Percentiles rank a stretch among this genome's conserved stretches.
These are phyloP conservation scores for Hepatocystis sp. DNA, from an alignment of 169 alveolate species.

Conservation along the genomic window DNA sequence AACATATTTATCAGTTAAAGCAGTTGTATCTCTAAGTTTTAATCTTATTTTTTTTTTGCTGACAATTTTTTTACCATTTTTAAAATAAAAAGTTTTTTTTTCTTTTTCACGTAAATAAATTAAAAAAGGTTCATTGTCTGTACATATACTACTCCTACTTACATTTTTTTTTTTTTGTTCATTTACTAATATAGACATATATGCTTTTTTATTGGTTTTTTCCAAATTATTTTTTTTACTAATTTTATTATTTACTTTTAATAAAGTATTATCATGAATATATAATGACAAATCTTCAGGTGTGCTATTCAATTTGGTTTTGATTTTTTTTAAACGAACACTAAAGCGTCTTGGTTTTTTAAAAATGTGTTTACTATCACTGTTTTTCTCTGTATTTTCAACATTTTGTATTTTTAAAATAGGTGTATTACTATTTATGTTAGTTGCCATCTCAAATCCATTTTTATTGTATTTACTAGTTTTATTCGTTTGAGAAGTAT, in stretches of 20 bases:
- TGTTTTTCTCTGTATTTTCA: too few species aligned
- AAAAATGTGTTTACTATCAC: not conserved
- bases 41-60: slow-evolving; percentile 5
- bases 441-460: too few species aligned
- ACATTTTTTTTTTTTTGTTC: slow-evolving; percentile 22
- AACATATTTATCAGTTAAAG: too few species aligned
- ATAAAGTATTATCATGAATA: slow-evolving; percentile 33
- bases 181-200: slow-evolving; percentile 9
- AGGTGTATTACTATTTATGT: too few species aligned
- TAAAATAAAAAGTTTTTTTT: slow-evolving; percentile 14
- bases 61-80: slow-evolving; percentile 42
- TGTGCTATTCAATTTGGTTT: slow-evolving; percentile 31
- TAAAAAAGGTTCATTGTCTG: slow-evolving; percentile 62
- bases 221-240: slow-evolving; percentile 63
- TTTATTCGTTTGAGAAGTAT: not conserved
- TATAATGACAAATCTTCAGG: slow-evolving; percentile 35
- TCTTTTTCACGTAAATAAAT: slow-evolving; percentile 43
- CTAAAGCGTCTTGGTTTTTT: slow-evolving; percentile 8
- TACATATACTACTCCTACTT: slow-evolving; percentile 61
- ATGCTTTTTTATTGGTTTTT: slow-evolving; percentile 28
- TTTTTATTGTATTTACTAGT: not conserved
- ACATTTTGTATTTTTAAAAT: too few species aligned
- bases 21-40: too few species aligned
- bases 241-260: slow-evolving; percentile 72
- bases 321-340: slow-evolving; percentile 11